Base-by-base conservation (phyloP, 345 rosid genomes). In the Hevea brasiliensis region DNA sequence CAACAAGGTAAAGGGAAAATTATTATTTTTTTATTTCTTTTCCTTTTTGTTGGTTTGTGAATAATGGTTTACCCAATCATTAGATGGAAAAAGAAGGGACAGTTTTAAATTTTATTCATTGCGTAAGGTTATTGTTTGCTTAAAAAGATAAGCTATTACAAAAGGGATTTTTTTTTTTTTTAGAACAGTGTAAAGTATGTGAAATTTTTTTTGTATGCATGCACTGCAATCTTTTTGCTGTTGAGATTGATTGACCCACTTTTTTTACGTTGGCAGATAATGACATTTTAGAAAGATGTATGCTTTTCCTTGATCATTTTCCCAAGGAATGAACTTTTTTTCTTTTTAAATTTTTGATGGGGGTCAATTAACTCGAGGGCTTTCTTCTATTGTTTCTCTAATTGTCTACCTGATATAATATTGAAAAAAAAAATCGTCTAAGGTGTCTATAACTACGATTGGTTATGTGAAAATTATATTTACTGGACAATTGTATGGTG, bases 1-100 rank as follows among this genome's bases (percentile, higher is more conserved):
- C 71, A 92, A 91, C 67, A 87, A 92, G 99, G 99, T 89, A 32
- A 32, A 4, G 2, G 37, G 37, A 32, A n/a, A n/a, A n/a, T 74
- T 68, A 44, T 60, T 53, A 48, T 21, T 11, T 32, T 32, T 32
- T 32, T 2, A 32, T 32, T 32, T 32, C 37, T 61, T 60, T 59
- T 32, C 67, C 40, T 32, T 48, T 61, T 54, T 37, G 12, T 24
- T 68, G 29, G 6, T 24, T 27, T 70, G 23, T 70, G 53, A 59
- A 42, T 72, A 73, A 53, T 72, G 41, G 66, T 45, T 44, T 69
- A 57, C 24, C 71, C 66, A 75, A 81, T 84, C 78, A 81, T 73
- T 29, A 70, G 77, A 75, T 72, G 76, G 70, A 76, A 73, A 68
- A 67, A 65, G 55, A 72, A 75, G 63, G 74, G 54, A 59, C 56